phyloP scores from a whole-genome alignment of 805 yeast genomes.

The Suhomyces xylopsoci region DNA sequence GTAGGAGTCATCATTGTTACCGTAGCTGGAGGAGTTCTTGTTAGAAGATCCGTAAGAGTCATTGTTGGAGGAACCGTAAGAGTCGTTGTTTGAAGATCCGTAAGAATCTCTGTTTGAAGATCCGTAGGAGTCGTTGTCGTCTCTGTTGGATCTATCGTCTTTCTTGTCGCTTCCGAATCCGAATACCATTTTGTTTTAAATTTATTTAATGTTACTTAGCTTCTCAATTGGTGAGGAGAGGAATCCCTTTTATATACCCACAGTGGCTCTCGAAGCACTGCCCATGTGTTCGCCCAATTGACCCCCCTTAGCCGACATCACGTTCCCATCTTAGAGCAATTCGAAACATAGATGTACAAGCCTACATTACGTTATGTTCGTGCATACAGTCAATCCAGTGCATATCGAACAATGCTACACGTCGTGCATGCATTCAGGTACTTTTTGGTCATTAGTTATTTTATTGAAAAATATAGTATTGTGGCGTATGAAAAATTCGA shows the following conservation, averaged over 20 bases:
- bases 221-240: not conserved
- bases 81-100: slow-evolving; percentile 14
- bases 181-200: slow-evolving; percentile 25
- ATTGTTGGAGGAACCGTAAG: slow-evolving; percentile 13
- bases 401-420: not conserved
- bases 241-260: not conserved
- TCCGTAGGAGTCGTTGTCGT: slow-evolving; percentile 8
- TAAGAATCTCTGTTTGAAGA: slow-evolving; percentile 15
- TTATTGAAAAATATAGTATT: not conserved
- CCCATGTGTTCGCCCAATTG: slow-evolving; percentile 1
- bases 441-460: not conserved
- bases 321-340: not conserved
- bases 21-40: slow-evolving; percentile 6
- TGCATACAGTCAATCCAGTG: not conserved
- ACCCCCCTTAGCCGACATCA: not conserved
- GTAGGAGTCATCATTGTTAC: slow-evolving; percentile 13
- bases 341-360: not conserved
- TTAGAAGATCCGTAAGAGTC: too few relatives aligned
- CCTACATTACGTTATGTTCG: not conserved
- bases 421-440: not conserved
- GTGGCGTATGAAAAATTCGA: not conserved
- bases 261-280: not conserved
- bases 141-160: slow-evolving; percentile 9
- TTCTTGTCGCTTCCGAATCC: slow-evolving; percentile 30
- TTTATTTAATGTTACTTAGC: not conserved